These are phyloP conservation scores for Pichia gijzeniarum DNA, from an alignment of 805 yeast genomes.

Conservation along the genomic window DNA sequence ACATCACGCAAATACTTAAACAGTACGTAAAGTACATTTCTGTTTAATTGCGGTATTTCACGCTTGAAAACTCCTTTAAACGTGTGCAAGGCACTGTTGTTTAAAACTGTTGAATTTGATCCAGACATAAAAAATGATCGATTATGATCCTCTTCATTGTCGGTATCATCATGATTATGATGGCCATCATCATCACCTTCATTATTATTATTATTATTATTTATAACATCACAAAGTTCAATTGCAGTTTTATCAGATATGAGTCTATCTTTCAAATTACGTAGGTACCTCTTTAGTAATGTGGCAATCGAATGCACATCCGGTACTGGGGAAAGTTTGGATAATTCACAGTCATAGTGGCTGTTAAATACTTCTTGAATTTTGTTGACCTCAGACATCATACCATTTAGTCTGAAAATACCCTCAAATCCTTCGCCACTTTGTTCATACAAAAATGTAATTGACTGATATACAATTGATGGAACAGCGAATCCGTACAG, in stretches of 20 bases:
- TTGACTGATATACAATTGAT: conserved; percentile 67
- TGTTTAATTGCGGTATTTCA: conserved; percentile 49
- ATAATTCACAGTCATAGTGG: conserved; percentile 63
- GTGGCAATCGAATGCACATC: conserved; percentile 90
- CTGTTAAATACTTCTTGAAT: conserved; percentile 65
- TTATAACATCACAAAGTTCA: conserved; percentile 31
- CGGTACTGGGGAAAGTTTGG: conserved; percentile 37
- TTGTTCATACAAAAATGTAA: conserved; percentile 56
- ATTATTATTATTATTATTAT: not conserved
- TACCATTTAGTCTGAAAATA: conserved; percentile 84
- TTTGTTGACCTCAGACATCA: conserved; percentile 65
- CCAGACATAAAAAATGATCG: not conserved
- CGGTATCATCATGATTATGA: too few relatives aligned
- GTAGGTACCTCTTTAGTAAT: conserved; percentile 68
- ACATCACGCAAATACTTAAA: conserved; percentile 64
- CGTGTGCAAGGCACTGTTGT: not conserved
- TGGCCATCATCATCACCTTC: conserved; percentile 18
- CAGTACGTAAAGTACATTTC: conserved; percentile 56
- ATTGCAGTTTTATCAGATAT: conserved; percentile 42
- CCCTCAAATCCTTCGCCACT: conserved; percentile 87
- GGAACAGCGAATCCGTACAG: conserved; percentile 49
- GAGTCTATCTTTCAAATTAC: conserved; percentile 71
- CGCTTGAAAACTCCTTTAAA: conserved; percentile 28
- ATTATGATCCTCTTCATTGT: not conserved
- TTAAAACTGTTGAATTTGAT: not conserved